These are phyloP conservation scores for Globisporangium paddicum DNA, from an alignment of 352 stramenopile species.

Conservation along the genomic window DNA sequence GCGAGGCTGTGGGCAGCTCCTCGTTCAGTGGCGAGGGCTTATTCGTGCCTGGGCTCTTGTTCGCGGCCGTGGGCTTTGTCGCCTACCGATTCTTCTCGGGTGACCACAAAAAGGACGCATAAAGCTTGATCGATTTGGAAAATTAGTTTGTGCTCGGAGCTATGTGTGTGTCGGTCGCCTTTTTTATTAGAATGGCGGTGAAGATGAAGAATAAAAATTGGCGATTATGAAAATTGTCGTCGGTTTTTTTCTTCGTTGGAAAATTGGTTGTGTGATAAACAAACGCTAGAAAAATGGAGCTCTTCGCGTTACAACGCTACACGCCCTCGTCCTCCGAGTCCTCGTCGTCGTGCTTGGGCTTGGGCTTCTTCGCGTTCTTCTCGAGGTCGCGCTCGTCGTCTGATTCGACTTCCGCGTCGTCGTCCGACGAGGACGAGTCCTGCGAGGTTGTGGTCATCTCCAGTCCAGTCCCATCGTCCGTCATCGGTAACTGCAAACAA, in stretches of 20 bases:
- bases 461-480: conserved; percentile 48
- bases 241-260: neutral
- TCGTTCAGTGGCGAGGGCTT: conserved; percentile 31
- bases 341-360: conserved; percentile 33
- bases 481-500: conserved; percentile 55
- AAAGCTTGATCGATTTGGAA: conserved; percentile 4
- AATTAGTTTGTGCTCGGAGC: neutral
- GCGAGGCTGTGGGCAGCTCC: conserved; percentile 8
- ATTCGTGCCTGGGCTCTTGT: conserved; percentile 44
- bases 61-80: conserved; percentile 45
- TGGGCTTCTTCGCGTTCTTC: conserved; percentile 26
- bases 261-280: neutral
- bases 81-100: conserved; percentile 46
- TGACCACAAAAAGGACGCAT: conserved; percentile 77
- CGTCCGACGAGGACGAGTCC: conserved; percentile 44
- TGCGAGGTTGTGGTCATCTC: conserved; percentile 57
- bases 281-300: too few relatives aligned
- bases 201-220: neutral
- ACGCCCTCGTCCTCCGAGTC: conserved; percentile 40
- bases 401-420: conserved; percentile 61
- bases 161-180: neutral
- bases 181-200: neutral
- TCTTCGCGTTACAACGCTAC: neutral
- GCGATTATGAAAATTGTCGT: neutral
- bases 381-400: conserved; percentile 62